Base-by-base conservation (phyloP, 805 yeast genomes). In the Lipomyces kockii region DNA sequence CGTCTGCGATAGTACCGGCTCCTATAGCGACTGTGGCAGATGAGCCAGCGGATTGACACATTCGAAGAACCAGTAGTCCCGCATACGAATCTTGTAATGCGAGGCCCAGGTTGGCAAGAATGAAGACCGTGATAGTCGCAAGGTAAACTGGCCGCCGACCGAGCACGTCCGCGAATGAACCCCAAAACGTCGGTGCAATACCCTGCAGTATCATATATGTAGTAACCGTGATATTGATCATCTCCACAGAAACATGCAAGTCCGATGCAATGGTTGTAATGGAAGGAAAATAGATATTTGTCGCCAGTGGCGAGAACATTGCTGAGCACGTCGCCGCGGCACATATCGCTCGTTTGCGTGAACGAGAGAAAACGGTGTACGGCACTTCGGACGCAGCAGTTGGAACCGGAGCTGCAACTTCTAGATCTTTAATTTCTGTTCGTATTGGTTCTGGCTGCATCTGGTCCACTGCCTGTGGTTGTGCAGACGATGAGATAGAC, bases 21-120 rank as follows among this genome's bases (percentile, higher is more conserved):
- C 97, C 97, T 37, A 91, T 91, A 27, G 94, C 86, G 75, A 92
- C 97, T 51, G 92, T 85, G 0, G 95, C 94, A 1, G 94, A 88
- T 69, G 89, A 85, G 0, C 92, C 97, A 60, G 97, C 96, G 57
- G 89, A 82, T 94, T 57, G 89, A 0, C 91, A 77, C 14, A 89
- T 85, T 73, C 97, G 82, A 62, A 91, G 84, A 1, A 85, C 87
- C 69, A 91, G 89, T 60, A 92, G 82, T 57, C 86, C 81, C 0
- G 83, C 83, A 43, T 91, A 88, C 61, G 80, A 81, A 1, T 87
- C 87, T 0, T 92, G 81, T 37, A 89, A 77, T 0, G 97, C 87
- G 72, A 90, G 84, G 0, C 94, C 97, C 25, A 92, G 77, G 76
- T 89, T 86, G 0, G 90, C 86, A 7, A 81, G 86, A 22, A 86